Evolutionary conservation across 192 early-diverging fungal genomes (phyloP).

Genomic region (Glomus cerebriforme): DNA sequence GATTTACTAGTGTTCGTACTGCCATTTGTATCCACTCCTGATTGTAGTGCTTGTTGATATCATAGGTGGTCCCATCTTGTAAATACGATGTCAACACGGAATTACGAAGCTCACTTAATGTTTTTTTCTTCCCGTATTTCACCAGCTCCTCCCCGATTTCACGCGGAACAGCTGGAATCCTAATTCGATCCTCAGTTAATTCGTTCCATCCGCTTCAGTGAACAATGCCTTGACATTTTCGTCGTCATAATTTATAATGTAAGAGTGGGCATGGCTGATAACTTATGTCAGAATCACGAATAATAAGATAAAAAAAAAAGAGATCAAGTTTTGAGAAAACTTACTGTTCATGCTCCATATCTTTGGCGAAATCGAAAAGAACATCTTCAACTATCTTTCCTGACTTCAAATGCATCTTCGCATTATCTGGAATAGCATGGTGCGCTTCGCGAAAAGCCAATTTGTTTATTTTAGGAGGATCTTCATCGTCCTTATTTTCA

Average conservation of each 20-base stretch:
- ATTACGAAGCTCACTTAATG: conserved; percentile 21
- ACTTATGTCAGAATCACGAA: conserved; percentile 24
- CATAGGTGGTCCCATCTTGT: conserved; percentile 9
- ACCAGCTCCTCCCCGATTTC: conserved; percentile 10
- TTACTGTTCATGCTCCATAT: conserved; percentile 31
- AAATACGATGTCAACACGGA: conserved; percentile 19
- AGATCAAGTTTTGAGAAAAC: conserved; percentile 9
- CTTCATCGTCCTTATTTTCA: background rate
- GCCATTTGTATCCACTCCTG: conserved; percentile 10
- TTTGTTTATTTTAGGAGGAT: conserved; percentile 23
- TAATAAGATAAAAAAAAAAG: conserved; percentile 4
- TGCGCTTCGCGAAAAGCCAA: conserved; percentile 11
- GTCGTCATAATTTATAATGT: conserved; percentile 26
- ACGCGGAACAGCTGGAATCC: conserved; percentile 5
- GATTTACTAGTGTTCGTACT: too few relatives aligned
- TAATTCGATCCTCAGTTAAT: conserved; percentile 24
- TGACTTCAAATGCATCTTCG: conserved; percentile 24
- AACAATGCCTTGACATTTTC: conserved; percentile 18
- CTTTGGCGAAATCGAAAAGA: conserved; percentile 24
- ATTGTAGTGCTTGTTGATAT: conserved; percentile 3
- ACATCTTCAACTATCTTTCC: conserved; percentile 28
- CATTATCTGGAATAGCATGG: conserved; percentile 2
- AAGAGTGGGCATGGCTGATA: conserved; percentile 24
- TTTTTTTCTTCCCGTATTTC: conserved; percentile 11
- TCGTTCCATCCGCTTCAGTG: conserved; percentile 27